These are phyloP conservation scores for Raddia distichophylla DNA, from an alignment of 176 grass and related monocot species.

Conservation along the genomic window DNA sequence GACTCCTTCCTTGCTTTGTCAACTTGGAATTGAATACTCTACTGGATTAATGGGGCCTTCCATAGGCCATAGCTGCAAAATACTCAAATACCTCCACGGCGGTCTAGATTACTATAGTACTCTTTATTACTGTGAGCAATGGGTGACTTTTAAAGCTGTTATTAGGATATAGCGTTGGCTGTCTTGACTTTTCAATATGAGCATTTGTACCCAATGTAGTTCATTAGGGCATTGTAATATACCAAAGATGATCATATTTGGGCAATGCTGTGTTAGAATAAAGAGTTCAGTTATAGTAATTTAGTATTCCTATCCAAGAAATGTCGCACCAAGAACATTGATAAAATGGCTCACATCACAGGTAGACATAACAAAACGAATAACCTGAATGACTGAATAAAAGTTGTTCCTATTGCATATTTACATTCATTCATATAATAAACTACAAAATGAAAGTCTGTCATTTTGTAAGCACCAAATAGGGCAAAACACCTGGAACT, in stretches of 20 bases:
- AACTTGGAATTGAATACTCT: not conserved
- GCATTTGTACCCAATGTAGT: not conserved
- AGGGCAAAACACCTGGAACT: conserved; percentile 11
- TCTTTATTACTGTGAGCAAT: not conserved
- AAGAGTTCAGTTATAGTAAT: not conserved
- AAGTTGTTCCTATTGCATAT: conserved; percentile 14
- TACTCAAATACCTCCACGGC: conserved; percentile 8
- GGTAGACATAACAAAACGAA: not conserved
- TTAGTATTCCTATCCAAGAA: not conserved
- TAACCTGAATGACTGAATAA: conserved; percentile 9
- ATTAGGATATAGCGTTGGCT: not conserved
- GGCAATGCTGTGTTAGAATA: conserved; percentile 5
- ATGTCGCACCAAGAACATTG: not conserved
- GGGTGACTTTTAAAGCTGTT: not conserved
- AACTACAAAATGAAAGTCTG: not conserved
- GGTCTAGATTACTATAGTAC: conserved; percentile 2
- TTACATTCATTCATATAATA: not conserved
- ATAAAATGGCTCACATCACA: not conserved
- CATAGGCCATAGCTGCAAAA: not conserved
- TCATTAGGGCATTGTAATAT: not conserved
- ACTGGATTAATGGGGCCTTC: not conserved
- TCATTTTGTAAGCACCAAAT: not conserved
- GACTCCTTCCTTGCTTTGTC: not conserved
- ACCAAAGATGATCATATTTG: not conserved
- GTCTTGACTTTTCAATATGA: not conserved